Percentiles rank a stretch among this genome's conserved stretches.
phyloP scores from a whole-genome alignment of 306 rosid species.

The Arachis hypogaea region DNA sequence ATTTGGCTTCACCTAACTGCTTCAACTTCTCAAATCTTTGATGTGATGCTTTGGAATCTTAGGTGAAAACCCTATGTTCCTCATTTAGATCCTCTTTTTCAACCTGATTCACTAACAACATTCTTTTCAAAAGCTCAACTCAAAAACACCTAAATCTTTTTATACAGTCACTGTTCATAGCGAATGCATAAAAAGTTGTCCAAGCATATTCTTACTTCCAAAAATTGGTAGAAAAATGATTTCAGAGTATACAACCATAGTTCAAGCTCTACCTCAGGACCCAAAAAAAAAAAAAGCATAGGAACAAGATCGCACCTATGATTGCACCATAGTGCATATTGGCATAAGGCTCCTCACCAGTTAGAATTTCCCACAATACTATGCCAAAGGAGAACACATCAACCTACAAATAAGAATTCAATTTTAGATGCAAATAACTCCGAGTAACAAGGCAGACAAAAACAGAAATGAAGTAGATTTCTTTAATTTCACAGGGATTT shows the following conservation, averaged over 20 bases:
- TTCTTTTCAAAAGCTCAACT: neutral
- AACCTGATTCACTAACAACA: neutral
- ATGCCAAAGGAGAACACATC: slow-evolving; percentile 95
- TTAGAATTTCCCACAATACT: slow-evolving; percentile 93
- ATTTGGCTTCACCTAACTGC: neutral
- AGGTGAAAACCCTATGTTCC: neutral
- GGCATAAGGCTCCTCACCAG: slow-evolving; percentile 96
- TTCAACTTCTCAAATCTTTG: neutral
- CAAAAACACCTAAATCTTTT: slow-evolving; percentile 1
- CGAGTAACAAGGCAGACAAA: slow-evolving; percentile 3
- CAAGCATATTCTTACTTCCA: slow-evolving; percentile 9
- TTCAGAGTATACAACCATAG: slow-evolving; percentile 28
- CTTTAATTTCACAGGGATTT: slow-evolving; percentile 9
- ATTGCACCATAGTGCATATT: slow-evolving; percentile 98
- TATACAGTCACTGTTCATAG: neutral
- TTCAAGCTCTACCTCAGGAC: slow-evolving; percentile 16
- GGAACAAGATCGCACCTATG: slow-evolving; percentile 58
- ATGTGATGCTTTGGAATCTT: neutral
- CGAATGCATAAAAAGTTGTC: neutral
- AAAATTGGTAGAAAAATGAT: neutral
- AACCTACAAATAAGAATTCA: slow-evolving; percentile 58
- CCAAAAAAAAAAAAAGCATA: slow-evolving; percentile 17
- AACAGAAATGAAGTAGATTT: neutral
- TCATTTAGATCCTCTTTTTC: neutral
- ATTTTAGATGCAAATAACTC: slow-evolving; percentile 4